Evolutionary conservation across 495 filamentous ascomycete genomes (phyloP).

Genomic region (Talaromyces thailandensis): DNA sequence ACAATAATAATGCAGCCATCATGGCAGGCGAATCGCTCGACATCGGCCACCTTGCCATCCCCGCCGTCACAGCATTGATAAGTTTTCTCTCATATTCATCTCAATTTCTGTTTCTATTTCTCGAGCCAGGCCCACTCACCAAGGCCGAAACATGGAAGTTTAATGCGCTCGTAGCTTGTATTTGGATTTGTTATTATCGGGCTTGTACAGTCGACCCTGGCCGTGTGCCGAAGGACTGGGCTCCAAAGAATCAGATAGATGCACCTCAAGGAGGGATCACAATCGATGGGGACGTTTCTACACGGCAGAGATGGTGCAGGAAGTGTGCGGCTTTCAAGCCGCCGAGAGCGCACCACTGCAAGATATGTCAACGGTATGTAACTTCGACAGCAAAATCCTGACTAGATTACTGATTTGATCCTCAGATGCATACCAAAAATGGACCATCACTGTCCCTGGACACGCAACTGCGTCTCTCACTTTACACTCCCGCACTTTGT

Average conservation of each 20-base stretch:
- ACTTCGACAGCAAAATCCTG: no score
- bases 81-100: constrained; percentile 75
- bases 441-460: constrained; percentile 99
- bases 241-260: constrained; percentile 7
- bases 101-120: constrained; percentile 70
- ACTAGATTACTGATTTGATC: neutral
- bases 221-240: constrained; percentile 24
- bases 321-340: constrained; percentile 81
- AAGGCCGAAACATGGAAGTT: constrained; percentile 53
- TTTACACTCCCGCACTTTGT: constrained; percentile 84
- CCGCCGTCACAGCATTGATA: constrained; percentile 58
- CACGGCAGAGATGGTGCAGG: constrained; percentile 63
- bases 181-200: constrained; percentile 73
- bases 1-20: neutral
- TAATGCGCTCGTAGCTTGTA: constrained; percentile 61
- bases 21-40: constrained; percentile 19
- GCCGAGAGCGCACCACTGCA: constrained; percentile 86
- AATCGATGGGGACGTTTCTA: constrained; percentile 13
- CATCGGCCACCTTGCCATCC: constrained; percentile 47
- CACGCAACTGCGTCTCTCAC: constrained; percentile 84
- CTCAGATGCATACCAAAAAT: constrained; percentile 84
- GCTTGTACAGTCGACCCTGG: constrained; percentile 76
- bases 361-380: constrained; percentile 59
- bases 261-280: constrained; percentile 11
- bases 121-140: constrained; percentile 61